Base-by-base conservation (phyloP, 2,329 filamentous ascomycete species). In the Pseudogymnoascus sp. region DNA sequence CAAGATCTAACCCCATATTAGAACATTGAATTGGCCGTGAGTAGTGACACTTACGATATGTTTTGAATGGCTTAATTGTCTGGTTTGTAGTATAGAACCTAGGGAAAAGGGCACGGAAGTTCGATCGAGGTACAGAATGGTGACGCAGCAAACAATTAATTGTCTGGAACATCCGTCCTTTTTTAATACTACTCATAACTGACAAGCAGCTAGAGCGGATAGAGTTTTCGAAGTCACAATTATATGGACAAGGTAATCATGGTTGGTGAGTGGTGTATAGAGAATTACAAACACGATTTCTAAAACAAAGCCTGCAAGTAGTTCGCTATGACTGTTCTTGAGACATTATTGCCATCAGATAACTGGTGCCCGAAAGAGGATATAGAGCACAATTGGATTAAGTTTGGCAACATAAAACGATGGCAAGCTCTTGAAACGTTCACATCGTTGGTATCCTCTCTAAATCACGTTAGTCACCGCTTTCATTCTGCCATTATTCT, bases 1-100 rank as follows among this genome's bases (percentile, higher is more conserved):
- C 69, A 37, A 69, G 28, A 13, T 41, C 65, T 64, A 16, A n/a
- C 11, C 10, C 3, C n/a, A 34, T 57, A 31, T 57, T 19, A 57
- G 45, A 7, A 14, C 16, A 43, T 14, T 43, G n/a, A 16, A 43
- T 19, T 19, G 8, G 16, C 8, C 28, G 51, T 6, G 34, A 39
- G 34, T 4, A 41, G 10, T 16, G 4, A 13, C n/a, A 23, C 57
- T 61, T 43, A 43, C 51, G 25, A 57, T 14, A 1, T 6, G 28
- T 4, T 16, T 51, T 1, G 2, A 34, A 34, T 57, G 6, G 13
- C 3, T 6, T 48, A 2, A 23, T 48, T 25, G 43, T 54, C 23
- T 31, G 48, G 4, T 54, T 16, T 3, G 25, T 54, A 11, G 48
- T 54, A 54, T 54, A 4, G 48, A 16, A 31, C 5, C 48, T 54